Conservation (phyloP, 1,284 basidiomycete genomes). For the Peniophora sp. region DNA sequence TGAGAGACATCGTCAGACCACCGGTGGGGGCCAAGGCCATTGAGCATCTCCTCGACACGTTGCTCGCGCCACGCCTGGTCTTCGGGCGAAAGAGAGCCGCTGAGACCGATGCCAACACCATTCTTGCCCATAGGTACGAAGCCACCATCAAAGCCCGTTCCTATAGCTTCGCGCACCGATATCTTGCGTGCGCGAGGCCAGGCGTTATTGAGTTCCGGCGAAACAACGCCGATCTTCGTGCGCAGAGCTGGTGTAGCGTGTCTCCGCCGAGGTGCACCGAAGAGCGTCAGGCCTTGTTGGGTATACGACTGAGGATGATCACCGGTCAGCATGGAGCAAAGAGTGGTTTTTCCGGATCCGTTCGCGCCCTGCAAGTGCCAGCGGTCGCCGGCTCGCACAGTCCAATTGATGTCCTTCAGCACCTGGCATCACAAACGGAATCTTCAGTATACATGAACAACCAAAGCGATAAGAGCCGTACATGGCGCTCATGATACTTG, state of each 20-base stretch:
- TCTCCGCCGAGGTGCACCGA: slow-evolving; percentile 58
- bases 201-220: slow-evolving; percentile 86
- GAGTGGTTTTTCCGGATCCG: slow-evolving; percentile 93
- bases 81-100: slow-evolving; percentile 21
- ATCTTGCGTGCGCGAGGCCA: slow-evolving; percentile 75
- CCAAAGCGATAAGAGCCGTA: slow-evolving; percentile 20
- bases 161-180: slow-evolving; percentile 71
- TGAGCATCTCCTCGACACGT: slow-evolving; percentile 48
- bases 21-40: slow-evolving; percentile 50
- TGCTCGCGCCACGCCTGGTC: slow-evolving; percentile 37
- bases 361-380: slow-evolving; percentile 89
- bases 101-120: slow-evolving; percentile 35
- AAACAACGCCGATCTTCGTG: slow-evolving; percentile 68
- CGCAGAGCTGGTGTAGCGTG: slow-evolving; percentile 54
- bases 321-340: slow-evolving; percentile 87
- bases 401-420: slow-evolving; percentile 73
- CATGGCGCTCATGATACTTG: slow-evolving; percentile 59
- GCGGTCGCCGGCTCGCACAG: slow-evolving; percentile 67
- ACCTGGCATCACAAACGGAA: slow-evolving; percentile 34
- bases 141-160: slow-evolving; percentile 79
- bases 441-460: slow-evolving; percentile 4
- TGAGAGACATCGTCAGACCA: slow-evolving; percentile 33
- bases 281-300: slow-evolving; percentile 64
- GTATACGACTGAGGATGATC: slow-evolving; percentile 93
- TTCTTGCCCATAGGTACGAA: slow-evolving; percentile 51